These are phyloP conservation scores for Pythium rhizo-oryzae DNA, from an alignment of 352 stramenopile genomes.

Conservation along the genomic window DNA sequence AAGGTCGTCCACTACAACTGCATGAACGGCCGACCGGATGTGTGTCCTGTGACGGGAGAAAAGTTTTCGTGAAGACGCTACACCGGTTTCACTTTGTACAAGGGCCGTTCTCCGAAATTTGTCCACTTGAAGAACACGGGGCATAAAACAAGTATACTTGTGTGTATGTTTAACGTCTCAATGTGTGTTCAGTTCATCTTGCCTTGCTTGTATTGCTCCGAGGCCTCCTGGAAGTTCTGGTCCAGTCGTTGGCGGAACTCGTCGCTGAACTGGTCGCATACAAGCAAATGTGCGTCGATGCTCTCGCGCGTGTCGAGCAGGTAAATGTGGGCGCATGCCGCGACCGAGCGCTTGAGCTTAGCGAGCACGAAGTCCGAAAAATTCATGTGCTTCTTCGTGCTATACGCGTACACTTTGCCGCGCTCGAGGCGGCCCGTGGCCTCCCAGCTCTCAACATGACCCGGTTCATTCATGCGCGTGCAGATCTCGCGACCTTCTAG, in stretches of 20 bases:
- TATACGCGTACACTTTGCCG: constrained; percentile 59
- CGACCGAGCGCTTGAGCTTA: constrained; percentile 46
- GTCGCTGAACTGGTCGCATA: constrained; percentile 70
- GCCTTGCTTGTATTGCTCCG: constrained; percentile 35
- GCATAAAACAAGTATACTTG: constrained; percentile 21
- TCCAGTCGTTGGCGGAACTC: constrained; percentile 46
- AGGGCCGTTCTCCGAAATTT: not conserved
- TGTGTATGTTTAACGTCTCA: not conserved
- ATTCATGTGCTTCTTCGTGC: constrained; percentile 46
- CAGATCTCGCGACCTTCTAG: constrained; percentile 67
- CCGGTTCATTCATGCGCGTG: constrained; percentile 15
- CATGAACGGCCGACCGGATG: constrained; percentile 81
- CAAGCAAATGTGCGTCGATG: constrained; percentile 73
- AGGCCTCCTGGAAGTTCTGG: constrained; percentile 33
- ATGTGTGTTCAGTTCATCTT: constrained; percentile 6
- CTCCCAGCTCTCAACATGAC: constrained; percentile 40
- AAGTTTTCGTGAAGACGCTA: constrained; percentile 59
- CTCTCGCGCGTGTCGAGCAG: constrained; percentile 54
- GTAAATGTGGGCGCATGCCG: constrained; percentile 72
- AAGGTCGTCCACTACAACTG: constrained; percentile 91
- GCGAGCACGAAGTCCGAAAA: constrained; percentile 68
- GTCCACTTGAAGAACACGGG: constrained; percentile 1
- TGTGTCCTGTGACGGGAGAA: constrained; percentile 81
- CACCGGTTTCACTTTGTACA: constrained; percentile 3
- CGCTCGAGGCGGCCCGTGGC: constrained; percentile 49